Evolutionary conservation across 352 stramenopile genomes (phyloP), one percentile per base, ranked within the genome.

Genomic region (Globisporangium splendens): DNA sequence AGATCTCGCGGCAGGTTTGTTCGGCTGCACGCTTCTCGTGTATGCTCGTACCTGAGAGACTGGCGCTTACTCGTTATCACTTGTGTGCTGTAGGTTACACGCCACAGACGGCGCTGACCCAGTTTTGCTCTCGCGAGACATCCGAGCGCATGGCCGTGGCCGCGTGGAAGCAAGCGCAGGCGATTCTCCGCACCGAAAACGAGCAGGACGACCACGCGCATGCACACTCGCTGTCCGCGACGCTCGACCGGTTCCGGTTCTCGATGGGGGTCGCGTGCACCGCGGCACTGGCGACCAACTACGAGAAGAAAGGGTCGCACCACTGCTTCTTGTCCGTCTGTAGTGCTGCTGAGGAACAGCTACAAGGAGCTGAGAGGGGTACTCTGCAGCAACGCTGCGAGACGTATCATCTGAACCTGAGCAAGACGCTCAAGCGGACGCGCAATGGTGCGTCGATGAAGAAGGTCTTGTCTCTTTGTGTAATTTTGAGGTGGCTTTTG

Each of bases 311-410:
- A 28, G 83, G 83, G 0, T 63, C 70, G 14, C 78, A 93, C 50
- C 74, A 90, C 56, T 84, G 70, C 35, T 93, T 94, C 49, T 52
- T 91, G 50, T 88, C 79, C 14, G 61, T 91, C 6, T 89, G 79
- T 31, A 67, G 63, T 21, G 66, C 69, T 42, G 41, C 42, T 2
- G 47, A 38, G 18, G 21, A 58, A 33, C 41, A n/a, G 14, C 28
- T 3, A n/a, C 24, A 12, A 18, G 24, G 14, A 17, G 35, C n/a
- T 20, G 22, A 10, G 8, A 58, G 38, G 3, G 55, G 28, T 10
- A 35, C 79, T n/a, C 47, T 73, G 31, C 47, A 38, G 8, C 71
- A 62, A 17, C 63, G 61, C 20, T 84, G 65, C 17, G 70, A 79
- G 51, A 87, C 79, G 44, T 91, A 87, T 35, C 75, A 81, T 24